A percentile compares a stretch with the other conserved stretches of the same genome.
Evolutionary conservation across 179 eudicot species (phyloP).

Genomic region (Gypsophila paniculata): DNA sequence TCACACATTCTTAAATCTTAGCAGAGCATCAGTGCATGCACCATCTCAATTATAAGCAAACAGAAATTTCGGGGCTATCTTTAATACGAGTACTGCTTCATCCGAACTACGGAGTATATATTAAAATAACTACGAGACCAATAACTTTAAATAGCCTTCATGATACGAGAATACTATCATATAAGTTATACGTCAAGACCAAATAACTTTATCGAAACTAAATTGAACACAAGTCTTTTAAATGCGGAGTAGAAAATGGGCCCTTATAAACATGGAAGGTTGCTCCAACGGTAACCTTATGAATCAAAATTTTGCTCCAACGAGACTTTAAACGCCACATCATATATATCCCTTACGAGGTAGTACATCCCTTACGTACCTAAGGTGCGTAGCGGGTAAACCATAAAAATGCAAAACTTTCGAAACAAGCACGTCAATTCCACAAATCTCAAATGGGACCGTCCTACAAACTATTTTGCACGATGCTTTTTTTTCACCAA

Average conservation of each 20-base stretch:
- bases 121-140: too few species aligned
- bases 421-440: too few species aligned
- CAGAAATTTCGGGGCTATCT: neutral
- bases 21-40: neutral
- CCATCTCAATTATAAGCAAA: neutral
- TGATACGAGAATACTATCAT: too few species aligned
- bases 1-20: neutral
- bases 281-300: neutral
- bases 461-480: too few species aligned
- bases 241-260: too few species aligned
- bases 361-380: neutral
- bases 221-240: neutral
- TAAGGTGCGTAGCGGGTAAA: neutral
- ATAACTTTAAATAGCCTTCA: too few species aligned
- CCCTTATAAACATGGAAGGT: too few species aligned
- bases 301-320: neutral
- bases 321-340: neutral
- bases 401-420: too few species aligned
- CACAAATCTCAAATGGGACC: too few species aligned
- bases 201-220: neutral
- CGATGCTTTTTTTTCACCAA: too few species aligned
- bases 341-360: neutral
- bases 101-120: too few species aligned
- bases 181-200: neutral
- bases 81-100: too few species aligned